Evolutionary conservation across 257 asterid genomes (phyloP).

Genomic region (Forsythia suspensa): DNA sequence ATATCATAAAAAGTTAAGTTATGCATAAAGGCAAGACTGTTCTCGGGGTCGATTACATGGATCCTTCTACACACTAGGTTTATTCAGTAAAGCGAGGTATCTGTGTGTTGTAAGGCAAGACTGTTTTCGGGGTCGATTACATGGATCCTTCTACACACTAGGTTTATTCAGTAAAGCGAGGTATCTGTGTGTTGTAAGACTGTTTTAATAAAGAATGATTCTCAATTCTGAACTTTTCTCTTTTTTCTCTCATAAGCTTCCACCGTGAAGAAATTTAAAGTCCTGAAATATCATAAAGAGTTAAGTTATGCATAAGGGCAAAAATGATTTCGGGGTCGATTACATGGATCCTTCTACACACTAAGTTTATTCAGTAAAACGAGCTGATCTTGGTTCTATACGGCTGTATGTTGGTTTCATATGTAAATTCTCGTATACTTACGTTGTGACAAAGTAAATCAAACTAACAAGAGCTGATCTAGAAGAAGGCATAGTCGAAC

Average conservation of each 20-base stretch:
- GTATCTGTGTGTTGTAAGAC: not conserved
- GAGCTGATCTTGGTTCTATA: too few species aligned
- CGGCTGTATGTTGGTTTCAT: too few species aligned
- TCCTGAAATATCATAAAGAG: too few species aligned
- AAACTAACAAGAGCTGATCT: not conserved
- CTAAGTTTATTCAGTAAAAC: too few species aligned
- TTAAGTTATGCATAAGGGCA: too few species aligned
- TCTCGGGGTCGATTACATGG: not conserved
- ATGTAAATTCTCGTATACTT: too few species aligned
- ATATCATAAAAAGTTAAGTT: too few species aligned
- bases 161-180: too few species aligned
- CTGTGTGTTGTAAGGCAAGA: too few species aligned
- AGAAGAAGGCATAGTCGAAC: not conserved
- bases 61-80: not conserved
- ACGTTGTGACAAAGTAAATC: not conserved
- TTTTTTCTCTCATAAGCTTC: not conserved
- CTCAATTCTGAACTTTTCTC: not conserved
- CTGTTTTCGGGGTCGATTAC: not conserved
- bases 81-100: too few species aligned
- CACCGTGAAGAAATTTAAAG: not conserved
- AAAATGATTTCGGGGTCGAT: not conserved
- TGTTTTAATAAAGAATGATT: not conserved
- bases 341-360: not conserved
- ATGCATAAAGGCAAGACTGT: too few species aligned
- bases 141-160: not conserved